Evolutionary conservation across 1,139 yeast genomes (phyloP).

Genomic region (Candida mesenterica): DNA sequence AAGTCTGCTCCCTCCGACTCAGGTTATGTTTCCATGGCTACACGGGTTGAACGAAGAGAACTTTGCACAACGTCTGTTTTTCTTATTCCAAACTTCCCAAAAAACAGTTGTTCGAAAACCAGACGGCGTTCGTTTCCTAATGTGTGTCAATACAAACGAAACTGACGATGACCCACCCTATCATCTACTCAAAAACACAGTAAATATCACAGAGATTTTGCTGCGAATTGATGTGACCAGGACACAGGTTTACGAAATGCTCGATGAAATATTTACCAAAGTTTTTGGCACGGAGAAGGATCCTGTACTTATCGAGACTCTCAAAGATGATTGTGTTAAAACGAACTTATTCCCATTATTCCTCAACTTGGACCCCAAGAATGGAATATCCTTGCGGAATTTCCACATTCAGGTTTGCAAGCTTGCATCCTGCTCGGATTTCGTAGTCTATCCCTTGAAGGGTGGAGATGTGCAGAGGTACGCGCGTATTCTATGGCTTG

Average conservation of each 20-base stretch:
- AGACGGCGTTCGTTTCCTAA: constrained; percentile 39
- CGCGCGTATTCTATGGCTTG: constrained; percentile 52
- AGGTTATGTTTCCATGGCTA: constrained; percentile 82
- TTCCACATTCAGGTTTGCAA: constrained; percentile 77
- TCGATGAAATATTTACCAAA: constrained; percentile 20
- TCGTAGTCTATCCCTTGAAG: constrained; percentile 48
- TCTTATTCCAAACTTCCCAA: constrained; percentile 27
- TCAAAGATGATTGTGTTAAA: constrained; percentile 43
- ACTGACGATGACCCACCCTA: constrained; percentile 3
- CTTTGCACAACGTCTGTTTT: constrained; percentile 48
- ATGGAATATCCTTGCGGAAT: constrained; percentile 70
- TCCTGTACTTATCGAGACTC: constrained; percentile 16
- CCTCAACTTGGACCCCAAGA: constrained; percentile 57
- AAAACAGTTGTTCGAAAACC: constrained; percentile 11
- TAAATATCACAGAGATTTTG: constrained; percentile 59
- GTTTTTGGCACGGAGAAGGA: constrained; percentile 16
- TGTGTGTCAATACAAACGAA: constrained; percentile 41
- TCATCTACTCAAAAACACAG: constrained; percentile 55
- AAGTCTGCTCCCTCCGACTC: constrained; percentile 64
- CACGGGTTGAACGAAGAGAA: constrained; percentile 66
- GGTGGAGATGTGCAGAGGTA: constrained; percentile 25
- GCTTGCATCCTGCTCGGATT: constrained; percentile 65
- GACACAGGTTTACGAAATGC: constrained; percentile 28
- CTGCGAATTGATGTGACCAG: constrained; percentile 43
- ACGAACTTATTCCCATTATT: constrained; percentile 53